Conservation (phyloP, 2,329 filamentous ascomycete genomes). For the Exutisphaerella laricina region DNA sequence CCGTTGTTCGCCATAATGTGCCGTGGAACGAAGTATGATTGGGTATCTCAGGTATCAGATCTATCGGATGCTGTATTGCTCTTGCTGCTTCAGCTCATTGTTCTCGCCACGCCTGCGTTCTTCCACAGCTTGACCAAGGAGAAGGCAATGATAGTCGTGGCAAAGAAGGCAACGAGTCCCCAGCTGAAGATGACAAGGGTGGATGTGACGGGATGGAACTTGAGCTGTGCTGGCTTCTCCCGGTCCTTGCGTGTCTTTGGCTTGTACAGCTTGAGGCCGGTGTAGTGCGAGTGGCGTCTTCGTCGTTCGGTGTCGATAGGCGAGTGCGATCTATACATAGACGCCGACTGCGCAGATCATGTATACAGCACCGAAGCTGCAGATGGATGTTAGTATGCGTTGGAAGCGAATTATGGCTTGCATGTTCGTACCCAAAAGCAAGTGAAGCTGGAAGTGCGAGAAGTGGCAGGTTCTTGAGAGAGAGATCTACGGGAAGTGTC, state of each 20-base stretch:
- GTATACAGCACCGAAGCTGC: conserved; percentile 86
- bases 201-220: conserved; percentile 23
- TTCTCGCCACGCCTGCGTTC: background rate
- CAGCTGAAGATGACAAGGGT: conserved; percentile 24
- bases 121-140: background rate
- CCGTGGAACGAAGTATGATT: background rate
- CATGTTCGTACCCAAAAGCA: conserved; percentile 69
- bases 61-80: background rate
- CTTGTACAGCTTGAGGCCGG: conserved; percentile 10
- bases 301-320: conserved; percentile 6
- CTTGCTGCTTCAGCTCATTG: background rate
- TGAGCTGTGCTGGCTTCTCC: conserved; percentile 6
- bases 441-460: conserved; percentile 82
- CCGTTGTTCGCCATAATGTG: conserved; percentile 35
- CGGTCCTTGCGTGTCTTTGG: conserved; percentile 2
- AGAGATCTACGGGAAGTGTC: conserved; percentile 61
- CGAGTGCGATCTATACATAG: conserved; percentile 66
- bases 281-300: conserved; percentile 7
- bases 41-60: conserved; percentile 8
- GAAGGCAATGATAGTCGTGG: conserved; percentile 4
- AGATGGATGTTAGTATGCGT: conserved; percentile 8
- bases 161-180: conserved; percentile 21
- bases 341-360: conserved; percentile 99
- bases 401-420: background rate
- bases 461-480: conserved; percentile 66